phyloP scores from a whole-genome alignment of 2,329 filamentous ascomycete species.

The Atkinsonella hypoxylon region DNA sequence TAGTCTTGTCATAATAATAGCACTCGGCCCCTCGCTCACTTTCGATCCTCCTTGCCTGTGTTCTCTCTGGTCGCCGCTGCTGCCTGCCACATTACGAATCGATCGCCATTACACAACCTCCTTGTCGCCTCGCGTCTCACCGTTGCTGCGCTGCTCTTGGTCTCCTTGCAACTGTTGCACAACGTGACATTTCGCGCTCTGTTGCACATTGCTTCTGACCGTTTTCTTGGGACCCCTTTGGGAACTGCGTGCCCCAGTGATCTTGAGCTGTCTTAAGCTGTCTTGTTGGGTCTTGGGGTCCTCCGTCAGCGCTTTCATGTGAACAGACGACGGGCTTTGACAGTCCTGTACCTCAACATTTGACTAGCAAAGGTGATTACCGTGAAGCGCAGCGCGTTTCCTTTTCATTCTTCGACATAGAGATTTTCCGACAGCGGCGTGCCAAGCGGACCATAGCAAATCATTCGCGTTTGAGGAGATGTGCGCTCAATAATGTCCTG shows the following conservation, averaged over 20 bases:
- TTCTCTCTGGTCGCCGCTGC: conserved; percentile 2
- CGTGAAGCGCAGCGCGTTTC: not conserved
- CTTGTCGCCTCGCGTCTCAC: conserved; percentile 5
- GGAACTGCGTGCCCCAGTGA: conserved; percentile 6
- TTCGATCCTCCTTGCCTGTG: conserved; percentile 1
- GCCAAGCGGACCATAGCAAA: not conserved
- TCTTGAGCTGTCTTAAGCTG: not conserved
- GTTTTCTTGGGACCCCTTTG: not conserved
- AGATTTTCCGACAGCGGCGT: not conserved
- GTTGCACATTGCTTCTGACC: conserved; percentile 3
- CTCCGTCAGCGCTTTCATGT: not conserved
- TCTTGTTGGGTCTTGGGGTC: not conserved
- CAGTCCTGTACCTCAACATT: not conserved
- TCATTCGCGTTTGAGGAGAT: not conserved
- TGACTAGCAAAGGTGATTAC: not conserved
- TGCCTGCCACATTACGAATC: conserved; percentile 9
- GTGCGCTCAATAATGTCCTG: conserved; percentile 5
- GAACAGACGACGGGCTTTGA: not conserved
- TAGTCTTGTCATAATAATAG: not conserved
- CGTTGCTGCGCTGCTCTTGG: conserved; percentile 5
- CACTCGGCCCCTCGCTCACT: not conserved
- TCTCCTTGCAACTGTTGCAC: conserved; percentile 1
- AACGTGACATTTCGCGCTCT: not conserved
- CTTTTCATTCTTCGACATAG: not conserved
- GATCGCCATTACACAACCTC: conserved; percentile 11